Evolutionary conservation across 2,329 filamentous ascomycete species (phyloP).

Genomic region (Botryosphaeria dothidea): DNA sequence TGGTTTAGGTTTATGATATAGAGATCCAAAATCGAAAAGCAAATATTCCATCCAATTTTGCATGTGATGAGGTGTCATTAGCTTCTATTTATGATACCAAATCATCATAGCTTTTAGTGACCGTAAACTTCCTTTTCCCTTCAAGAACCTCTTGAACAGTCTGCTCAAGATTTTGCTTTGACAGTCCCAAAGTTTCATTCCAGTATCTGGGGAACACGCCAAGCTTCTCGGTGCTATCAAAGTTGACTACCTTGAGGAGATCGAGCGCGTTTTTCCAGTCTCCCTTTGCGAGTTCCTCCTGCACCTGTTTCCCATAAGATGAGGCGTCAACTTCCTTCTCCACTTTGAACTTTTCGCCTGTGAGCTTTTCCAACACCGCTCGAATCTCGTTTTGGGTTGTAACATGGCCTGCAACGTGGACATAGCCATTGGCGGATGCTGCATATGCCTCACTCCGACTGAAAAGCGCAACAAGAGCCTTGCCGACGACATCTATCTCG

Average conservation of each 20-base stretch:
- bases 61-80: too few relatives aligned
- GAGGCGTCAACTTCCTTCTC: not conserved
- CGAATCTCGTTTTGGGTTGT: conserved; percentile 61
- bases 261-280: not conserved
- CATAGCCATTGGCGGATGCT: conserved; percentile 51
- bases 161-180: not conserved
- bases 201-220: not conserved
- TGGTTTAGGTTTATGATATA: too few relatives aligned
- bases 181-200: not conserved
- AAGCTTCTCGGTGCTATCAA: not conserved
- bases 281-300: conserved; percentile 21
- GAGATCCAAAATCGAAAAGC: too few relatives aligned
- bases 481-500: conserved; percentile 54
- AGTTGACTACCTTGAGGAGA: not conserved
- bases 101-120: too few relatives aligned
- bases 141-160: not conserved
- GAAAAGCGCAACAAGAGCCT: conserved; percentile 54
- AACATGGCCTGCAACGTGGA: conserved; percentile 61
- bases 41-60: too few relatives aligned
- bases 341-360: conserved; percentile 30
- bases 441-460: conserved; percentile 49
- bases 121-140: not conserved
- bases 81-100: too few relatives aligned
- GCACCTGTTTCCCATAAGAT: not conserved
- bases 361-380: conserved; percentile 53